Base-by-base conservation (phyloP, 345 rosid species). In the Murraya paniculata region DNA sequence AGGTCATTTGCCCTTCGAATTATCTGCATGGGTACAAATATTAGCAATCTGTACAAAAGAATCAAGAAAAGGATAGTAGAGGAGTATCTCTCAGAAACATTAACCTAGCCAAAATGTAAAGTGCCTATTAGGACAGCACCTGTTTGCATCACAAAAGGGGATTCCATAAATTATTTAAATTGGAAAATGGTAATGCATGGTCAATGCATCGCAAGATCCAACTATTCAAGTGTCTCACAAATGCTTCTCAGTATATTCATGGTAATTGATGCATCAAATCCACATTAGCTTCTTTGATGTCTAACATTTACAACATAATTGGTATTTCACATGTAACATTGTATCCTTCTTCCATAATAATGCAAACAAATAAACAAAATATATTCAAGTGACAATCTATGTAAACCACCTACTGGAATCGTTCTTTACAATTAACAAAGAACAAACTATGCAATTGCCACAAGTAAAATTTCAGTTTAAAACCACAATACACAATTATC, bases 1-100 rank as follows among this genome's bases (percentile, higher is more conserved):
- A 55, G 45, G 75, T 92, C 91, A 81, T 90, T 92, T 13, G 97
- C 91, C 59, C 97, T 87, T 5, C 81, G 81, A 82, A 94, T 96
- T 75, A 96, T 92, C 97, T 94, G 85, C 53, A 84, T 45, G 9
- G 64, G 38, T 58, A 50, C 50, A 79, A 39, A 61, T 10, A 71
- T 48, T 71, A 79, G 69, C 21, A 35, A 4, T 53, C 77, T 27
- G 14, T 33, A 45, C 8, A 31, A 64, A 77, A 25, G 59, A 13
- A 61, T n/a, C 60, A 45, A 57, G 58, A 31, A 45, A 31, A n/a
- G 25, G 35, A 67, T 10, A 72, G 48, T 22, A 7, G n/a, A 31
- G 21, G 9, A 8, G 33, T 1, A 22, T 36, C 36, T 24, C 11
- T 16, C 33, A 24, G 14, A 16, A 50, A 24, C 30, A 35, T 16